Evolutionary conservation across 306 rosid genomes (phyloP), one percentile per base, ranked within the genome.

Genomic region (Coriaria nepalensis): DNA sequence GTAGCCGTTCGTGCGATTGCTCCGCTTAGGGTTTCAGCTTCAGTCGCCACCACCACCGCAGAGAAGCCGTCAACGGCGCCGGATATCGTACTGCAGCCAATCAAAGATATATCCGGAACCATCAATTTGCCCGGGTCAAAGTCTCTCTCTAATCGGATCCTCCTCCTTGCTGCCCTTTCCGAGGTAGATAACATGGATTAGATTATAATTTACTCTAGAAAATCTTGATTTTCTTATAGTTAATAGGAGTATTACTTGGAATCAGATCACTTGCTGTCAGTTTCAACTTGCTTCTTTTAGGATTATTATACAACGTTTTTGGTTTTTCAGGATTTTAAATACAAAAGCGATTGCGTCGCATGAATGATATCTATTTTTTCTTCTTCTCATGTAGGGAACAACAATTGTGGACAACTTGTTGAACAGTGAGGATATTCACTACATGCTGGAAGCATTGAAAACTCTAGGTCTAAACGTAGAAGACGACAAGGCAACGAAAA

Each of bases 101-200:
- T 92, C 48, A 71, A 65, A 13, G 98, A 92, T 6, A 85, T 92
- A 52, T 77, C 98, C 12, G 98, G 96, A 8, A 63, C 72, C 56
- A 66, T 92, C 37, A 76, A 73, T 32, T 69, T 92, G 85, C 98
- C 98, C 36, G 98, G 96, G 3, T 92, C 98, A 4, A 92, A 92
- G 69, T 92, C 98, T 13, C 67, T 92, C 5, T 92, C 98, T 4
- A 92, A 92, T 68, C 74, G 98, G 59, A 72, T 92, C 78, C 50
- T 92, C 60, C 98, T 92, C 44, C 86, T 92, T 45, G 94, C 98
- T 66, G 98, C 96, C 48, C 98, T 92, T 45, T 85, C 95, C 45
- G 94, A 92, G 98, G 98, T 92, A 79, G 45, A 20, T 5, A 46
- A 65, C 47, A 41, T 45, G 45, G 11, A 6, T 64, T 54, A 38